A percentile compares a stretch with the other conserved stretches of the same genome.
phyloP scores from a whole-genome alignment of 1,284 basidiomycete genomes.

The Irpex sp. region DNA sequence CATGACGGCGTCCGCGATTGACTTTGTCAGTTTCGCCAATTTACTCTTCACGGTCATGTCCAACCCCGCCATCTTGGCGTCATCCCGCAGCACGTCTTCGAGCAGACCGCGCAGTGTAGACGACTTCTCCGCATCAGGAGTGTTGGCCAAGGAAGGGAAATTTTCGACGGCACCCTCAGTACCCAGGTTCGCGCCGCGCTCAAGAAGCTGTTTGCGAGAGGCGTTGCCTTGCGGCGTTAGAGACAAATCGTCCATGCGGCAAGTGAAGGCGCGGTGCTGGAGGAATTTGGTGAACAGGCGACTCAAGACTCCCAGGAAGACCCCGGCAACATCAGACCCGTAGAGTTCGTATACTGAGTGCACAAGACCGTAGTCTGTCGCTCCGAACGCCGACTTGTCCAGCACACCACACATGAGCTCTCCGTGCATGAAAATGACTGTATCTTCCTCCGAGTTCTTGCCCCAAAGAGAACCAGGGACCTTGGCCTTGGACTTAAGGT shows the following conservation, averaged over 20 bases:
- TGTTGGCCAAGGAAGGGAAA: conserved; percentile 64
- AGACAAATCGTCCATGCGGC: conserved; percentile 97
- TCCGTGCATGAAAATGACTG: conserved; percentile 88
- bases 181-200: conserved; percentile 68
- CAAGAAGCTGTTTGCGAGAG: conserved; percentile 65
- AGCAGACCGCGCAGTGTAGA: conserved; percentile 56
- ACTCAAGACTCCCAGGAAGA: conserved; percentile 88
- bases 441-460: conserved; percentile 72
- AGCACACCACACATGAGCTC: conserved; percentile 90
- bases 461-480: conserved; percentile 85
- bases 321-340: conserved; percentile 85
- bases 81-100: conserved; percentile 94
- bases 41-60: conserved; percentile 90
- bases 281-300: conserved; percentile 96
- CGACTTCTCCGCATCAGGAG: conserved; percentile 46
- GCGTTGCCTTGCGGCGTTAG: conserved; percentile 82
- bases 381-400: conserved; percentile 98
- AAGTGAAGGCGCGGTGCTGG: conserved; percentile 96
- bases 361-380: conserved; percentile 92
- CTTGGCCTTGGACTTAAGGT: conserved; percentile 84
- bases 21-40: conserved; percentile 80
- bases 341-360: conserved; percentile 99
- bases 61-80: conserved; percentile 96
- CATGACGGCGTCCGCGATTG: conserved; percentile 86
- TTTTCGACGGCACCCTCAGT: conserved; percentile 88